Base-by-base conservation (phyloP, 495 filamentous ascomycete species). In the Neurospora cerealis region DNA sequence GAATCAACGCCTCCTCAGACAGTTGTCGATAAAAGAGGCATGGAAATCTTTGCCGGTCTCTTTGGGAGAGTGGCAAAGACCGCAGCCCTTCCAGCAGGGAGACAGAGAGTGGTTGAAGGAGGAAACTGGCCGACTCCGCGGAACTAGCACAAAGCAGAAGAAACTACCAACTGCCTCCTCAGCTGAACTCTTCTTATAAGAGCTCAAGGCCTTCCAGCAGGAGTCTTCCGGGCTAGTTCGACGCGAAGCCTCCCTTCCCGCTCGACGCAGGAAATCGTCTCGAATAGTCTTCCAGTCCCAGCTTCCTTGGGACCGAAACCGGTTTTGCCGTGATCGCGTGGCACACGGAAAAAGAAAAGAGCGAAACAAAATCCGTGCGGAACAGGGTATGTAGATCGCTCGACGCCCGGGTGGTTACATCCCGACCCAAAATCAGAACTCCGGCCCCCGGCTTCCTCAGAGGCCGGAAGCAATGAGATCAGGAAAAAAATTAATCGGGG, bases 141-240 rank as follows among this genome's bases (percentile, higher is more conserved):
- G 38, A 60, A 69, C 42, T 69, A 74, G 69, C 73, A 42, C 44
- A 62, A 39, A 62, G 70, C 66, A 9, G 36, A 69, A 75, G 42
- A 46, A 28, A 39, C 41, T 69, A 41, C 54, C 72, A 15, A 75
- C 74, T 72, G 72, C 74, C 72, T 75, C 74, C 44, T 71, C 32
- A 42, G 54, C 44, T 71, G 62, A 69, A 21, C 40, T 66, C 15
- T 66, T 32, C 1, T n/a, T 39, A 17, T 39, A 34, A 39, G 19
- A 70, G 69, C 73, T 74, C 60, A 39, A 75, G 70, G 34, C 37
- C 70, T 71, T 77, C 75, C 73, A 54, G 73, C 75, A 60, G 73
- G 75, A 75, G 75, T 77, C 75, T 74, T 62, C 62, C 17, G 71
- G 38, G 17, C 37, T 21, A 40, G 37, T 46, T 75, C 74, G 37